Percentiles rank a stretch among this genome's conserved stretches.
These are phyloP conservation scores for Barnettozyma sp. DNA, from an alignment of 805 yeast species.

Conservation along the genomic window DNA sequence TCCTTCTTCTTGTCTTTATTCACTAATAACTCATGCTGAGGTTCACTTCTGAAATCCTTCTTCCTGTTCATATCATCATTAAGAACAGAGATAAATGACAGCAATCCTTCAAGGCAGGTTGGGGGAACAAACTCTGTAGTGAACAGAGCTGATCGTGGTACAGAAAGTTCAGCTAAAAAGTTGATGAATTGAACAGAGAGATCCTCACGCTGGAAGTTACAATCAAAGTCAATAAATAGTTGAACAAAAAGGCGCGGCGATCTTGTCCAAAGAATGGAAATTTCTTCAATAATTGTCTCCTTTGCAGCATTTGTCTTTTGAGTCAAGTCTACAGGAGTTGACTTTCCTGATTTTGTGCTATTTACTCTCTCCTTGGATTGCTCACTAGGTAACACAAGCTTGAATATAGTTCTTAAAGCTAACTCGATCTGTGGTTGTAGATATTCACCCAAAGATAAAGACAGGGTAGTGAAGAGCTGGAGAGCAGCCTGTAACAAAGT, in stretches of 20 bases:
- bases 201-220: slow-evolving; percentile 83
- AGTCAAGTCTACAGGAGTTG: slow-evolving; percentile 28
- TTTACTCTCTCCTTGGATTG: slow-evolving; percentile 11
- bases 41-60: slow-evolving; percentile 17
- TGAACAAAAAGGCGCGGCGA: slow-evolving; percentile 71
- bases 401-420: slow-evolving; percentile 56
- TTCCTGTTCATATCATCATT: slow-evolving; percentile 35
- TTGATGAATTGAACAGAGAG: slow-evolving; percentile 61
- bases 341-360: slow-evolving; percentile 21
- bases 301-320: slow-evolving; percentile 37
- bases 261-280: slow-evolving; percentile 76
- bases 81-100: slow-evolving; percentile 61
- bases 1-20: slow-evolving; percentile 53
- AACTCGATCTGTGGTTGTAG: slow-evolving; percentile 79
- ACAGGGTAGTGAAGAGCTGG: slow-evolving; percentile 65
- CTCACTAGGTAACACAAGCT: slow-evolving; percentile 40
- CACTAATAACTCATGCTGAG: slow-evolving; percentile 17
- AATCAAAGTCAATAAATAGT: slow-evolving; percentile 78
- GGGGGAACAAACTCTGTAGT: slow-evolving; percentile 91
- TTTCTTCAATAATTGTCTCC: slow-evolving; percentile 77
- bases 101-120: slow-evolving; percentile 80
- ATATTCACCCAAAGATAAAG: slow-evolving; percentile 55
- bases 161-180: slow-evolving; percentile 66
- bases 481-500: slow-evolving; percentile 68
- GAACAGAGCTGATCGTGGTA: slow-evolving; percentile 75